Evolutionary conservation across 768 basidiomycete species (phyloP), one percentile per base, ranked within the genome.

Genomic region (Lentinus tigrinus): DNA sequence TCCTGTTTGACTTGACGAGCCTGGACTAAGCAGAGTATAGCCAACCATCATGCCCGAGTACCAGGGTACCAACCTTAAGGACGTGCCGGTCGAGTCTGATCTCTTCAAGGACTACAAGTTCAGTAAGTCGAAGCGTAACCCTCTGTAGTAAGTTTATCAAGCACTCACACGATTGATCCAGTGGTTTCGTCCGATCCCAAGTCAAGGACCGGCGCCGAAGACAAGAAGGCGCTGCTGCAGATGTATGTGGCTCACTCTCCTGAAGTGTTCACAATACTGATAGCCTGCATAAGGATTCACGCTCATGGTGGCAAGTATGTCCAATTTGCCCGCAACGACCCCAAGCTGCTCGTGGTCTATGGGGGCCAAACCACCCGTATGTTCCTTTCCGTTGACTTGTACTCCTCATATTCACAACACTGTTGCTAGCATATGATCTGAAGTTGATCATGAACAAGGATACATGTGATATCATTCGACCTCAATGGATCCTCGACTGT

Each of bases 401-500:
- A 13, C 24, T 8, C 13, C 21, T 3, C 3, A 2, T 39, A 31
- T 28, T 40, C 19, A 6, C 14, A 17, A 21, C 19, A 16, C 7
- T 10, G 2, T 24, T 16, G 42, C 5, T 54, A 91, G 89, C 88
- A 0, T 88, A 87, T 64, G 85, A 89, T 63, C 75, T 92, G 63
- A 87, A 83, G 69, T 71, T 84, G 53, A 72, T 90, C 54, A 86
- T 93, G 50, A 79, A 87, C 56, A 91, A 90, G 65, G 87, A 80
- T 3, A 75, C 77, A 0, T 75, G 85, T 54, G 88, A 93, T 61
- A 84, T 96, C 49, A 74, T 96, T 58, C 85, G 81, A 54, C 92
- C 95, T 0, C 74, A 81, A 27, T 98, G 95, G 94, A 76, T 98
- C 53, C 67, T 78, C 37, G 91, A 94, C 66, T 95, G 88, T 23